Conservation (phyloP, 1,139 yeast species). For the Casaregolazyma lundiana region DNA sequence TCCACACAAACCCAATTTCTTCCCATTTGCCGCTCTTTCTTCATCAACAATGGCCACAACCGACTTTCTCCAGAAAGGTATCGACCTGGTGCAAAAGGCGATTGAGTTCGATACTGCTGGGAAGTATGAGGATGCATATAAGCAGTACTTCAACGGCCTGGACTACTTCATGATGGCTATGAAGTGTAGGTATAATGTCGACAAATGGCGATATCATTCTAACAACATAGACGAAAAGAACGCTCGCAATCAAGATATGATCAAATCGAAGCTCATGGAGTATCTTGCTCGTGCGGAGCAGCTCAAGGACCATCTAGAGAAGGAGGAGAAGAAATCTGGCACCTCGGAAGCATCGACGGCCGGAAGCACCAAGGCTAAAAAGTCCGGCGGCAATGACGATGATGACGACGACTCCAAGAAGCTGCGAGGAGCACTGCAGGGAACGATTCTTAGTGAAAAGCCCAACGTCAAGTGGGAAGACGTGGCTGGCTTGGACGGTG, state of each 20-base stretch:
- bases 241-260: constrained; percentile 79
- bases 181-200: constrained; percentile 44
- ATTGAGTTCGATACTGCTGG: constrained; percentile 92
- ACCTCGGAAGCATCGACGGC: constrained; percentile 45
- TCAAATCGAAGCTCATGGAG: constrained; percentile 84
- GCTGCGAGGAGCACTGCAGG: constrained; percentile 83
- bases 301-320: constrained; percentile 82
- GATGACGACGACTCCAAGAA: constrained; percentile 85
- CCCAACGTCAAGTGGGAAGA: constrained; percentile 96
- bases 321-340: constrained; percentile 41
- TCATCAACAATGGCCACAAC: constrained; percentile 47
- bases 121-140: constrained; percentile 90
- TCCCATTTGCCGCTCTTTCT: neutral
- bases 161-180: constrained; percentile 95
- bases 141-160: constrained; percentile 84
- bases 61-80: constrained; percentile 88
- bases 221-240: constrained; percentile 67
- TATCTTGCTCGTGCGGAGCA: constrained; percentile 92
- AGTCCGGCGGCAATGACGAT: constrained; percentile 48
- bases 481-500: constrained; percentile 91
- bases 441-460: constrained; percentile 85
- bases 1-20: neutral
- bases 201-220: neutral
- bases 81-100: constrained; percentile 89
- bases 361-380: constrained; percentile 52